phyloP scores from a whole-genome alignment of 2,329 filamentous ascomycete genomes.

The Trichophyton schoenleinii region DNA sequence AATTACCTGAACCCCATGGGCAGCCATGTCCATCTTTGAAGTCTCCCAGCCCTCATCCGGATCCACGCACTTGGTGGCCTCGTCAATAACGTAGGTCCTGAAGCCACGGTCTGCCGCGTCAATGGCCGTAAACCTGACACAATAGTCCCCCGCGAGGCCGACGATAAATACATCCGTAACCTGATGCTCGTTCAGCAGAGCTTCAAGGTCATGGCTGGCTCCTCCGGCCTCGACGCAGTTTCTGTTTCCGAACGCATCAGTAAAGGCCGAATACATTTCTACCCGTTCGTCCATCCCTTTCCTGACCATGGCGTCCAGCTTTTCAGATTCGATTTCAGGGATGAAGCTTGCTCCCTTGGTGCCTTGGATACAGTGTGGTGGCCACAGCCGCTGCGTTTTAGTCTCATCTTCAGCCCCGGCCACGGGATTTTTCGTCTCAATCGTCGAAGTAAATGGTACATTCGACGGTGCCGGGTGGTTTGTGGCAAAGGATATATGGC shows the following conservation, averaged over 20 bases:
- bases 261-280: slow-evolving; percentile 93
- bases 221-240: slow-evolving; percentile 22
- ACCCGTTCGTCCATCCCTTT: slow-evolving; percentile 65
- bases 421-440: slow-evolving; percentile 41
- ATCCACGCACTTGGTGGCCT: slow-evolving; percentile 65
- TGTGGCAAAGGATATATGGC: slow-evolving; percentile 78
- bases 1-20: slow-evolving; percentile 52
- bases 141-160: slow-evolving; percentile 80
- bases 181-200: slow-evolving; percentile 41
- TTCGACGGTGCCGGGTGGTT: slow-evolving; percentile 57
- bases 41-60: slow-evolving; percentile 43
- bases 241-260: slow-evolving; percentile 55
- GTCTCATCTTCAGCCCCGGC: slow-evolving; percentile 44
- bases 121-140: slow-evolving; percentile 68
- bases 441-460: slow-evolving; percentile 52
- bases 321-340: slow-evolving; percentile 50
- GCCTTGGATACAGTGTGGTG: slow-evolving; percentile 70
- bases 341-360: slow-evolving; percentile 62
- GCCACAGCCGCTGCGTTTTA: slow-evolving; percentile 67
- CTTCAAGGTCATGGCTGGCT: slow-evolving; percentile 48
- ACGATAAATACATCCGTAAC: slow-evolving; percentile 75
- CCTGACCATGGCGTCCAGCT: slow-evolving; percentile 54
- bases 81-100: slow-evolving; percentile 59
- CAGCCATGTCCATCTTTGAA: slow-evolving; percentile 42
- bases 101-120: slow-evolving; percentile 69